These are phyloP conservation scores for Apiospora arundinis DNA, from an alignment of 2,329 filamentous ascomycete genomes.

Conservation along the genomic window DNA sequence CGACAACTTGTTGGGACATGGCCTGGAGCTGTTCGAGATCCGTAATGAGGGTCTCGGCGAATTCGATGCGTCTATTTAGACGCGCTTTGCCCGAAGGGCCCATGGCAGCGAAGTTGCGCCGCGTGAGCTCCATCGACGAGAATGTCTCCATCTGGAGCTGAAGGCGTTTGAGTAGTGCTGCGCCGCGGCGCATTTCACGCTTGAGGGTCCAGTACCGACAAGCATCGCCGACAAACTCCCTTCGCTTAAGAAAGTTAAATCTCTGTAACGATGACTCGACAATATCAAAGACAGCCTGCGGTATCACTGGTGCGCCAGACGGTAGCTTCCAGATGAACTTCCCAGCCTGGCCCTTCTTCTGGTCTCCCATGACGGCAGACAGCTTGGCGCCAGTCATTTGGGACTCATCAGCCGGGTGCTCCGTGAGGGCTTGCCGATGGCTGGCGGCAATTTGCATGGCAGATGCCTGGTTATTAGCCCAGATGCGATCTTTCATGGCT, in stretches of 20 bases:
- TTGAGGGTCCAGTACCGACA: conserved; percentile 99
- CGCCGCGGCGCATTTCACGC: conserved; percentile 88
- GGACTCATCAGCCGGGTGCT: conserved; percentile 80
- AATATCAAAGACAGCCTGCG: conserved; percentile 83
- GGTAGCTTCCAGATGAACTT: conserved; percentile 90
- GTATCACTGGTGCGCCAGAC: conserved; percentile 93
- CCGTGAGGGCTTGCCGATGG: conserved; percentile 66
- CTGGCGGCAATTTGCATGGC: conserved; percentile 81
- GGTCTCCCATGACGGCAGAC: conserved; percentile 74
- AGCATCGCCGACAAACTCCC: conserved; percentile 90
- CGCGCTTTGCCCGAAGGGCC: conserved; percentile 81
- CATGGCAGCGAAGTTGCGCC: conserved; percentile 95
- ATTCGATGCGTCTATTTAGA: conserved; percentile 83
- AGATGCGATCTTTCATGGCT: conserved; percentile 86
- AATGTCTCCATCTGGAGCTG: conserved; percentile 97
- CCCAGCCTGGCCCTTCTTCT: conserved; percentile 72
- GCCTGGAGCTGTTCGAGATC: conserved; percentile 80
- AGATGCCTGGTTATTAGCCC: conserved; percentile 88
- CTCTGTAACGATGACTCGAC: conserved; percentile 84
- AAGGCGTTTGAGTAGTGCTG: conserved; percentile 88
- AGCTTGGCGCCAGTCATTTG: conserved; percentile 86
- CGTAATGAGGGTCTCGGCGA: conserved; percentile 75
- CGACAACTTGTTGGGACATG: conserved; percentile 73
- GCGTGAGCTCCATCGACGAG: conserved; percentile 95
- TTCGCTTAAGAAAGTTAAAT: conserved; percentile 82